Base-by-base conservation (phyloP, 129 eudicot genomes). In the Tagetes patula region DNA sequence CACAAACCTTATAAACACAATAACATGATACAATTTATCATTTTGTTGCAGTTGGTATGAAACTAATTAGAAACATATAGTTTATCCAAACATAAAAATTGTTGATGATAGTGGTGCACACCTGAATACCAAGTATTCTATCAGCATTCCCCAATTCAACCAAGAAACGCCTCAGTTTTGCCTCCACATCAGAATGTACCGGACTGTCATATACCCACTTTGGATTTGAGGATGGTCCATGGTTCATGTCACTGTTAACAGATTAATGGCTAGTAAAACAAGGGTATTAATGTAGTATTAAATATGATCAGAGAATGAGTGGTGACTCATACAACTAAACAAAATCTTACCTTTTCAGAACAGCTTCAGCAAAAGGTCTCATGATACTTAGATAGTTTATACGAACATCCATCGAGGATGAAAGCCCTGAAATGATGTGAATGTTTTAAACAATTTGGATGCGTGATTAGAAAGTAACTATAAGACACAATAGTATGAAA, bases 301-400 rank as follows among this genome's bases (percentile, higher is more conserved):
- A n/a, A 47, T 20, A 42, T 31, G 47, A 61, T 46, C 54, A n/a
- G 20, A 70, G 20, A 32, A 70, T 40, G 11, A 32, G 11, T 3
- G 32, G 33, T 2, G 10, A 70, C 65, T 59, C 65, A 10, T 3
- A 36, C 39, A 20, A 39, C 77, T 13, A 71, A 63, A 30, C 31
- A 30, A 40, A 40, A 14, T 76, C 76, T 69, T 75, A 95, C 99
- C 94, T 67, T 77, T 85, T 87, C 61, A 95, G 73, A 77, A 88
- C 97, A 82, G 96, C 88, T 84, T 90, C 99, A 30, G 99, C 97
- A 75, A 95, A 95, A 8, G 99, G 99, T 77, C 97, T 82, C 99
- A 95, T 95, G 75, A 95, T 84, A 56, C 83, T 94, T 69, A 90
- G 68, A 80, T 95, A 95, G 69, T 64, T 84, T 61, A 95, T 79